Base-by-base conservation (phyloP, 106 monocot genomes). In the Triglochin maritima region DNA sequence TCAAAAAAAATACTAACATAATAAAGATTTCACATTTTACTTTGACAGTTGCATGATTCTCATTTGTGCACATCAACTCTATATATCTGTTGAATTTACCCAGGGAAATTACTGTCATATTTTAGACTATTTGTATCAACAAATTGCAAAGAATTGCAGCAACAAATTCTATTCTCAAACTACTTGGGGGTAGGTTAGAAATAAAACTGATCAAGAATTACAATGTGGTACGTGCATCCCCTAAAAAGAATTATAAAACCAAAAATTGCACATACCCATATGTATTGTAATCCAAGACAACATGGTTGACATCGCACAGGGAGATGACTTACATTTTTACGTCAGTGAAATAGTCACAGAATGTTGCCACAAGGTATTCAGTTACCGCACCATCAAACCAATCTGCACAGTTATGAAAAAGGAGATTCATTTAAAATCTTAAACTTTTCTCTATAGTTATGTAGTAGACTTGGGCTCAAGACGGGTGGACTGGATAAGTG, bases 281-380 rank as follows among this genome's bases (percentile, higher is more conserved):
- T 0, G 10, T 9, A 59, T 59, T 59, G n/a, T 13, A 15, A 59
- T 7, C 11, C 52, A 52, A 52, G 0, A 52, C 52, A 6, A 52
- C 11, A 8, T 11, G 16, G 10, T 58, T 13, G 5, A 58, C 16
- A 58, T 13, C 5, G 0, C 10, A 14, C n/a, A 58, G n/a, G 47
- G 9, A 17, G 13, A 17, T 42, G 17, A 47, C 86, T 88, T 86
- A 98, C 96, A 80, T 70, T 83, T 98, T 98, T n/a, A 98, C 80
- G 73, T 98, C 96, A n/a, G 47, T 65, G 58, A 86, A 98, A 80
- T 98, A 98, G 81, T 98, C 96, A 65, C 64, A 81, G 74, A 92
- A 77, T 49, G 76, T 77, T 43, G 44, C 70, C 64, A 77, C 76
- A 56, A 77, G 76, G 55, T 77, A 77, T 42, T 77, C 76, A 10